Evolutionary conservation across 805 yeast species (phyloP).

Genomic region (Yarrowia alimentaria): DNA sequence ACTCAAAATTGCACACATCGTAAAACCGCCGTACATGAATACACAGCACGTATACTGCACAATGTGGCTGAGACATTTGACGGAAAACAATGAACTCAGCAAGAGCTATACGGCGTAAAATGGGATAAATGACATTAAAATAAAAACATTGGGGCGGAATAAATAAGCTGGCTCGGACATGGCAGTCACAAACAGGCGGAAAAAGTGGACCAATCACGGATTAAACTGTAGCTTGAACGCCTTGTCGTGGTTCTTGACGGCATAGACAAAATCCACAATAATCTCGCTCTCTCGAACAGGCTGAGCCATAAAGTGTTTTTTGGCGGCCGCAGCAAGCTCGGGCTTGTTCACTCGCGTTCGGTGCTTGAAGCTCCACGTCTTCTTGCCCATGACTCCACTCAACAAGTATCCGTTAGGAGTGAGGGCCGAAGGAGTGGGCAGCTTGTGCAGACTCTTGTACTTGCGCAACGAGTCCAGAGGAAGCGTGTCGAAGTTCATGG

Average conservation of each 20-base stretch:
- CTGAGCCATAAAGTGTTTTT: slow-evolving; percentile 61
- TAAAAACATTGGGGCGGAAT: too few species aligned
- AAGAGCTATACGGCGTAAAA: too few species aligned
- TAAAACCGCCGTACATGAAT: too few species aligned
- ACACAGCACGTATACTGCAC: too few species aligned
- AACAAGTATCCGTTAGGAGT: slow-evolving; percentile 69
- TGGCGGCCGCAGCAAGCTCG: slow-evolving; percentile 59
- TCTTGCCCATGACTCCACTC: slow-evolving; percentile 69
- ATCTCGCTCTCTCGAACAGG: slow-evolving; percentile 78
- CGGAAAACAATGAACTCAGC: too few species aligned
- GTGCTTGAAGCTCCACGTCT: slow-evolving; percentile 50
- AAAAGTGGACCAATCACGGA: slow-evolving; percentile 2
- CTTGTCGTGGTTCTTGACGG: slow-evolving; percentile 66
- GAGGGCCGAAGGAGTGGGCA: slow-evolving; percentile 56
- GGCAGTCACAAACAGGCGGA: too few species aligned
- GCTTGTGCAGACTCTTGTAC: slow-evolving; percentile 60
- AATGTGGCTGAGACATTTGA: too few species aligned
- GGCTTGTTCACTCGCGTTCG: slow-evolving; percentile 52
- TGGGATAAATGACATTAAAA: too few species aligned
- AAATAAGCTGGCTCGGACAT: too few species aligned
- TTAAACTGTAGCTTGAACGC: slow-evolving; percentile 34
- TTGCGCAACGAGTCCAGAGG: slow-evolving; percentile 64
- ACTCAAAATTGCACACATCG: too few species aligned
- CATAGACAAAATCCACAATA: slow-evolving; percentile 83
- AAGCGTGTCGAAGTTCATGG: slow-evolving; percentile 62